Evolutionary conservation across 2,329 filamentous ascomycete genomes (phyloP).

Genomic region (Penicillium paneum): DNA sequence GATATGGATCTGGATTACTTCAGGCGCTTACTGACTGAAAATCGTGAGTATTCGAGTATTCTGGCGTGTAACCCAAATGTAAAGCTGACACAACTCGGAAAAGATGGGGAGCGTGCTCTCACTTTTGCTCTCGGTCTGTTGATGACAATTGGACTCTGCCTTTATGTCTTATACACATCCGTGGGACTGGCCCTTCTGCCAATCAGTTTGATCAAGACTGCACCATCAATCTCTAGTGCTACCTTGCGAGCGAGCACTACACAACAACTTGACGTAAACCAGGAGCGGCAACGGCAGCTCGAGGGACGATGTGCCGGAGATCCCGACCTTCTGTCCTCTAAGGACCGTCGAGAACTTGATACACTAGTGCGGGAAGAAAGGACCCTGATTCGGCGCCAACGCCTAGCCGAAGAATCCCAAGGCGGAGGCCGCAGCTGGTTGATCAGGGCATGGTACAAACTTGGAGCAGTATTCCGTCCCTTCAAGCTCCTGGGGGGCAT

Average conservation of each 20-base stretch:
- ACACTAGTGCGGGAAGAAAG: slow-evolving; percentile 84
- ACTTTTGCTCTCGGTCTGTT: slow-evolving; percentile 88
- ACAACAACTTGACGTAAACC: slow-evolving; percentile 78
- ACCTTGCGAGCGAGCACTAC: slow-evolving; percentile 73
- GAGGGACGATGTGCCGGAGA: slow-evolving; percentile 79
- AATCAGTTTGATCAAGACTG: slow-evolving; percentile 85
- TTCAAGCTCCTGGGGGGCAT: slow-evolving; percentile 85
- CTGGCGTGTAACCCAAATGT: background rate
- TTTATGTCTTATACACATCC: slow-evolving; percentile 87
- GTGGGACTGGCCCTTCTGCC: slow-evolving; percentile 85
- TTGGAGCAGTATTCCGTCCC: slow-evolving; percentile 78
- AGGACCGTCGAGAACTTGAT: slow-evolving; percentile 86
- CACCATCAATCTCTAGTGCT: slow-evolving; percentile 79
- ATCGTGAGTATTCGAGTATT: slow-evolving; percentile 53
- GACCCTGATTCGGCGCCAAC: slow-evolving; percentile 82
- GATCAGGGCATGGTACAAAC: slow-evolving; percentile 72
- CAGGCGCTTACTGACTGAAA: slow-evolving; percentile 76
- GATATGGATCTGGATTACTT: slow-evolving; percentile 84
- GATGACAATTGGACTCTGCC: slow-evolving; percentile 76
- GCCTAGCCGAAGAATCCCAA: slow-evolving; percentile 66
- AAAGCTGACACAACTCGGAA: background rate
- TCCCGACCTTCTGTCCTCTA: slow-evolving; percentile 69
- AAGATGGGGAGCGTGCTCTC: slow-evolving; percentile 82
- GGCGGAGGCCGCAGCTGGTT: slow-evolving; percentile 74
- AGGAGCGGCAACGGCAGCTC: slow-evolving; percentile 86